Conservation (phyloP, 768 basidiomycete genomes). For the Mycena chlorophos region DNA sequence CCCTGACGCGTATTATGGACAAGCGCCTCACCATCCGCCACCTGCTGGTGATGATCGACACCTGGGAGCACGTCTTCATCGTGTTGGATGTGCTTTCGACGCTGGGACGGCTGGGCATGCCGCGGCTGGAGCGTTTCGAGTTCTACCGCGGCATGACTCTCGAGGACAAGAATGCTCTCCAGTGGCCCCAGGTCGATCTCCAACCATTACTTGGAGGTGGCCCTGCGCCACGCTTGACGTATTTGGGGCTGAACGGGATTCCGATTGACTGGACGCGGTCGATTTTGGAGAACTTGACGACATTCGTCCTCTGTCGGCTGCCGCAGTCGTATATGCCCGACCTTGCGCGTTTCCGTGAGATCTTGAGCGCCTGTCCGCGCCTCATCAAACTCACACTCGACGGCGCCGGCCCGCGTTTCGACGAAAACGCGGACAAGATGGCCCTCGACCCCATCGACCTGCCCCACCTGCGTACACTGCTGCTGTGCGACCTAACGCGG, state of each 20-base stretch:
- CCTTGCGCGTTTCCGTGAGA: conserved; percentile 49
- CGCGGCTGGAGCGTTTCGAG: conserved; percentile 61
- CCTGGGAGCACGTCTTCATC: no score
- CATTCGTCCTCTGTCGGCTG: conserved; percentile 64
- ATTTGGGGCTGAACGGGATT: conserved; percentile 58
- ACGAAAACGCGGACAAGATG: conserved; percentile 19
- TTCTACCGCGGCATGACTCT: conserved; percentile 62
- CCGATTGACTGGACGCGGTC: conserved; percentile 61
- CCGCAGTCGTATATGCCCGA: conserved; percentile 54
- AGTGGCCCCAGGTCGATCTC: no score
- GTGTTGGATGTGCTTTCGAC: no score
- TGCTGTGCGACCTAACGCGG: conserved; percentile 55
- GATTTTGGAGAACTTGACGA: conserved; percentile 51
- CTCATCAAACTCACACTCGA: conserved; percentile 62
- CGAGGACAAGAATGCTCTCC: no score
- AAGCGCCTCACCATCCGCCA: no score
- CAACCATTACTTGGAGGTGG: no score
- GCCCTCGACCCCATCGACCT: conserved; percentile 43
- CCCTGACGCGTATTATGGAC: no score
- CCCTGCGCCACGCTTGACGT: conserved; percentile 44
- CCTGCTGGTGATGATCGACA: no score
- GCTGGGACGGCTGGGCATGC: no score
- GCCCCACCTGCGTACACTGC: conserved; percentile 49
- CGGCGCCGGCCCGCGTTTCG: conserved; percentile 56
- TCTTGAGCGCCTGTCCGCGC: conserved; percentile 49